Evolutionary conservation across 768 basidiomycete species (phyloP), one percentile per base, ranked within the genome.

Genomic region (Hydnum rufescens): DNA sequence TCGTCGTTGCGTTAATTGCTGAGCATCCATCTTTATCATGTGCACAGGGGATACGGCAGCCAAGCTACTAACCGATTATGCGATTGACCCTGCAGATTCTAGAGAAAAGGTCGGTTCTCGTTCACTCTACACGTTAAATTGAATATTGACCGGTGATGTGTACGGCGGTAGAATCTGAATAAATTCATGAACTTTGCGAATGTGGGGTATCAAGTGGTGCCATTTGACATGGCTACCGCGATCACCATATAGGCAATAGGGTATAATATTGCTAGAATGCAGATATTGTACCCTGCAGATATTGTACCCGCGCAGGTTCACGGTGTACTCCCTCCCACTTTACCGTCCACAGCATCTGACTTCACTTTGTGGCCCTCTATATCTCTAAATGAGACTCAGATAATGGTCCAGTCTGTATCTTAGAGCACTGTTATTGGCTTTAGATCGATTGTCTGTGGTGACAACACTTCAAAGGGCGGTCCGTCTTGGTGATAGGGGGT

Each of bases 101-200:
- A 47, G 44, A 47, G 44, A 47, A 47, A 26, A 47, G 36, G 36
- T 39, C 13, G 36, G 36, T 39, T 13, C 13, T 39, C 13, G 36
- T n/a, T n/a, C n/a, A n/a, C n/a, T n/a, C 36, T 13, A 13, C 22
- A 1, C 36, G 13, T 39, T 39, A 13, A 13, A 13, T 39, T 22
- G 36, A 22, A 39, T 39, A 22, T 13, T 39, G 22, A 39, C 36
- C 13, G 36, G 36, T 13, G 36, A 13, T 39, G 36, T 13, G 13
- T 39, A 13, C 64, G 68, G 46, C 70, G 72, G 31, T 60, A 62
- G n/a, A 77, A 77, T 56, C 60, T 76, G 54, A 78, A 77, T 56
- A 60, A 62, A 29, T 68, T 78, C 60, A 72, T 77, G 67, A 72
- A 70, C 51, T 73, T 74, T 60, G 72, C 70, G 54, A 75, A 75